phyloP scores from a whole-genome alignment of 805 yeast genomes.

The Pichia nanzhaoensis region DNA sequence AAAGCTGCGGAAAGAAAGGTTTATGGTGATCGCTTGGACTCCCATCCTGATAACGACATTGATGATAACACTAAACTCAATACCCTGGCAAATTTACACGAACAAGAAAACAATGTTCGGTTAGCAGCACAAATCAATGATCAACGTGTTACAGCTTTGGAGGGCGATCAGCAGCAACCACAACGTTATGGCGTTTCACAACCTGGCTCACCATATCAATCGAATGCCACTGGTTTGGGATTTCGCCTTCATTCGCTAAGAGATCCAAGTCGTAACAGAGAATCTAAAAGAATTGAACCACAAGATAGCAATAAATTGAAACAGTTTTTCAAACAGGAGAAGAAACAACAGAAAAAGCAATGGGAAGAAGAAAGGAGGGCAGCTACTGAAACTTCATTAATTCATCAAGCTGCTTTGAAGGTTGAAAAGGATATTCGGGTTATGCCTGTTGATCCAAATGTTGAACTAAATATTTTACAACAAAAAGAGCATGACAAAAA shows the following conservation, averaged over 20 bases:
- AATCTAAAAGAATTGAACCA: conserved; percentile 8
- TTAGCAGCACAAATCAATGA: neutral
- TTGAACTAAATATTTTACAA: conserved; percentile 5
- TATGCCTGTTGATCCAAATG: conserved; percentile 10
- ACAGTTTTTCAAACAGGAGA: conserved; percentile 20
- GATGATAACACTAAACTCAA: conserved; percentile 25
- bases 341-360: conserved; percentile 20
- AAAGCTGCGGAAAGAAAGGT: conserved; percentile 52
- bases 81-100: conserved; percentile 20
- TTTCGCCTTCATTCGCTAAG: conserved; percentile 28
- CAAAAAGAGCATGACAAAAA: neutral
- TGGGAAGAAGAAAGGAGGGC: conserved; percentile 23
- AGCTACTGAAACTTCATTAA: conserved; percentile 11
- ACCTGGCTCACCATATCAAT: conserved; percentile 16
- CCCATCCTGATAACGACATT: conserved; percentile 7
- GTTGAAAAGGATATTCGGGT: conserved; percentile 14
- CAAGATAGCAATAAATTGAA: conserved; percentile 12
- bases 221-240: conserved; percentile 27
- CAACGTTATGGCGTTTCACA: conserved; percentile 1
- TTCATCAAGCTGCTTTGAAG: conserved; percentile 2
- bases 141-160: neutral
- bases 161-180: neutral
- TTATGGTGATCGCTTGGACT: conserved; percentile 34
- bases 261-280: conserved; percentile 11
- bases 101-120: neutral